phyloP scores from a whole-genome alignment of 805 yeast species.

The Candida loeiensis region DNA sequence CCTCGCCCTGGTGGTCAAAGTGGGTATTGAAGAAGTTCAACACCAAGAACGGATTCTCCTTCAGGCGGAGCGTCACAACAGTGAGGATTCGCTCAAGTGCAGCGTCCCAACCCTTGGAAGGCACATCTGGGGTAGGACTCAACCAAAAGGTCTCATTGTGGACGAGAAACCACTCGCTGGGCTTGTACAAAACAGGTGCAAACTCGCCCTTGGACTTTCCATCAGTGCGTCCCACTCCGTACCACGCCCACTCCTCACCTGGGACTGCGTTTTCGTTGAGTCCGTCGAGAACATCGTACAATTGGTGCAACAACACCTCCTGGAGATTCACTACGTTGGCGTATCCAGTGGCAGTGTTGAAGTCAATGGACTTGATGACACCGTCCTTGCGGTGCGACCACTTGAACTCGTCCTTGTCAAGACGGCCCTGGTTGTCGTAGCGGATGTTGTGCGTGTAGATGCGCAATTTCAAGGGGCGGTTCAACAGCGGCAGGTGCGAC shows the following conservation, averaged over 20 bases:
- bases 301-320: slow-evolving; percentile 36
- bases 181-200: slow-evolving; percentile 35
- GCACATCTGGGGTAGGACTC: slow-evolving; percentile 36
- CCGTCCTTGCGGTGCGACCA: slow-evolving; percentile 43
- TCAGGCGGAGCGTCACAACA: slow-evolving; percentile 31
- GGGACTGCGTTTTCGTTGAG: slow-evolving; percentile 26
- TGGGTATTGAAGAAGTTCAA: slow-evolving; percentile 40
- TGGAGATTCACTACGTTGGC: slow-evolving; percentile 41
- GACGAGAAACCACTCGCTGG: slow-evolving; percentile 29
- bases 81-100: slow-evolving; percentile 40
- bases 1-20: slow-evolving; percentile 38
- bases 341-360: slow-evolving; percentile 21
- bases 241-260: slow-evolving; percentile 29
- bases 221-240: slow-evolving; percentile 36
- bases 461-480: slow-evolving; percentile 12
- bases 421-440: slow-evolving; percentile 33
- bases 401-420: slow-evolving; percentile 37
- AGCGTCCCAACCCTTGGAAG: slow-evolving; percentile 44
- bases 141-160: slow-evolving; percentile 37
- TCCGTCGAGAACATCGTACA: slow-evolving; percentile 26
- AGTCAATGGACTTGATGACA: slow-evolving; percentile 39
- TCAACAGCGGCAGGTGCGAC: not conserved
- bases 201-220: slow-evolving; percentile 30
- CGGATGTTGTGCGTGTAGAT: slow-evolving; percentile 46
- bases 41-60: slow-evolving; percentile 25